phyloP scores from a whole-genome alignment of 2,329 filamentous ascomycete species.

The Aspergillus sergii region DNA sequence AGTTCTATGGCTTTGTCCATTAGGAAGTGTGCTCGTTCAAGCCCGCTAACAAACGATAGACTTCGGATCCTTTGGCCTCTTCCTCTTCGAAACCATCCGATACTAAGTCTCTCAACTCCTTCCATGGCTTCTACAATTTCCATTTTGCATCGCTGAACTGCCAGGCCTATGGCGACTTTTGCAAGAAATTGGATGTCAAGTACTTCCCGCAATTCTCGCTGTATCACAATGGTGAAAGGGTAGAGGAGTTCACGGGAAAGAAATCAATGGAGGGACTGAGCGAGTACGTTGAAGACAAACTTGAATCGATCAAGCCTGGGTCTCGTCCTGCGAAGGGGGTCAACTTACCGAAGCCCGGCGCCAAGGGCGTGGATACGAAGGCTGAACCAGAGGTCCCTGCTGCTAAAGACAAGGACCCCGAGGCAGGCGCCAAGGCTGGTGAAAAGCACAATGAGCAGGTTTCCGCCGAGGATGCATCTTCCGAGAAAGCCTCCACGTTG shows the following conservation, averaged over 20 bases:
- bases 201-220: constrained; percentile 78
- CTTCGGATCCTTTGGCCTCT: constrained; percentile 69
- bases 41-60: constrained; percentile 52
- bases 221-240: constrained; percentile 74
- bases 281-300: constrained; percentile 70
- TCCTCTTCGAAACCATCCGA: constrained; percentile 54
- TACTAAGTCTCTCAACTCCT: constrained; percentile 62
- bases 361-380: constrained; percentile 50
- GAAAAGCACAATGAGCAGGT: constrained; percentile 47
- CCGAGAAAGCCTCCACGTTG: constrained; percentile 40
- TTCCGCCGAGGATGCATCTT: constrained; percentile 21
- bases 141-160: constrained; percentile 87
- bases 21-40: neutral
- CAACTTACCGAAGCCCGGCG: constrained; percentile 72
- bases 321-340: constrained; percentile 70
- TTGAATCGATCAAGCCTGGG: constrained; percentile 79
- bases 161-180: constrained; percentile 77
- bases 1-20: constrained; percentile 17
- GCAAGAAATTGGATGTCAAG: constrained; percentile 65
- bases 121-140: constrained; percentile 84
- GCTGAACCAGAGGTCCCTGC: constrained; percentile 40
- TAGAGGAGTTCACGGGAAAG: constrained; percentile 65
- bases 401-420: constrained; percentile 48
- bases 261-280: constrained; percentile 70
- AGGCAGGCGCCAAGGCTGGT: constrained; percentile 40